A percentile compares a stretch with the other conserved stretches of the same genome.
phyloP scores from a whole-genome alignment of 805 yeast genomes.

The Ascoidea rubescens region DNA sequence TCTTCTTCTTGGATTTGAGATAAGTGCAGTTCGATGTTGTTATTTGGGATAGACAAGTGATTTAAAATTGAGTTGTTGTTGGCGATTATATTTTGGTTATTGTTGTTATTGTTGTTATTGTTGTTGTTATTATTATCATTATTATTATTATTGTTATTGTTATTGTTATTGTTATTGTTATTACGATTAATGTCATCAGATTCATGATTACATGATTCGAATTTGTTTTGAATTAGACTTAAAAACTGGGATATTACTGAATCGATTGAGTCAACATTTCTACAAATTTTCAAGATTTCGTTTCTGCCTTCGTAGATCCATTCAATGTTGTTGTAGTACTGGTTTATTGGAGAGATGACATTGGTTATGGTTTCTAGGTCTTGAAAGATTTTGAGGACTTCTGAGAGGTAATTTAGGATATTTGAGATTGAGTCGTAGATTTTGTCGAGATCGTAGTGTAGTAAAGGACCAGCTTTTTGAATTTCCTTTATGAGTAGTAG shows the following conservation, averaged over 20 bases:
- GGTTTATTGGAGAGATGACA: slow-evolving; percentile 8
- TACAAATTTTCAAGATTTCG: slow-evolving; percentile 14
- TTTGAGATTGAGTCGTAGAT: slow-evolving; percentile 18
- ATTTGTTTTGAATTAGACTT: slow-evolving; percentile 12
- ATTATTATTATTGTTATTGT: not conserved
- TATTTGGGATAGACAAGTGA: not conserved
- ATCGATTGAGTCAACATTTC: slow-evolving; percentile 15
- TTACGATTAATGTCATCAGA: not conserved
- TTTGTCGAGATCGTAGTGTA: slow-evolving; percentile 9
- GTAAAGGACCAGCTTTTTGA: slow-evolving; percentile 7
- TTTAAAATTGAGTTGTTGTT: not conserved
- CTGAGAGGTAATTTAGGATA: slow-evolving; percentile 16
- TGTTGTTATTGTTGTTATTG: not conserved
- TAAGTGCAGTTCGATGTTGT: too few species aligned
- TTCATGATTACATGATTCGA: slow-evolving; percentile 1
- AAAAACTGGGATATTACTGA: slow-evolving; percentile 13
- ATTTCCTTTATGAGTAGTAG: slow-evolving; percentile 8
- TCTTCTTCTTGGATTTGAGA: not conserved
- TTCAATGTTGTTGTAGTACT: slow-evolving; percentile 10
- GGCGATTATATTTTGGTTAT: not conserved
- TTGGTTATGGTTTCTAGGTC: slow-evolving; percentile 7
- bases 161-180: slow-evolving; percentile 3
- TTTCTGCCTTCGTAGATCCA: slow-evolving; percentile 17
- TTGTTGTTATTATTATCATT: too few species aligned
- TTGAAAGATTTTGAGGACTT: slow-evolving; percentile 5